Conservation (phyloP, 345 rosid species). For the Eucalyptus melliodora region DNA sequence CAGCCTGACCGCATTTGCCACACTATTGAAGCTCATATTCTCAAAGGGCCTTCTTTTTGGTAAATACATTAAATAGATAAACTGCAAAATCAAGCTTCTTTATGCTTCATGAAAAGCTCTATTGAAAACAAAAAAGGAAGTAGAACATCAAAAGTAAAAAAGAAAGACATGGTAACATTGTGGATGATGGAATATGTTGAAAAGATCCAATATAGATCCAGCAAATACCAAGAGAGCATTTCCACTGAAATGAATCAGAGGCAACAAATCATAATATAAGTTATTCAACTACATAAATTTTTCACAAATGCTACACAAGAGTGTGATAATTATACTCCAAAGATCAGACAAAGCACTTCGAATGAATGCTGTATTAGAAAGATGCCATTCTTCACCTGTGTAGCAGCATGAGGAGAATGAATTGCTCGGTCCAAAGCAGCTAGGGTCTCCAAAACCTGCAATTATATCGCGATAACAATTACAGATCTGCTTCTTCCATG, state of each 20-base stretch:
- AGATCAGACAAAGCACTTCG: neutral
- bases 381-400: conserved; percentile 50
- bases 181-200: neutral
- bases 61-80: neutral
- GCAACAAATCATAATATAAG: neutral
- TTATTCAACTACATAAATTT: neutral
- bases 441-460: conserved; percentile 91
- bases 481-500: neutral
- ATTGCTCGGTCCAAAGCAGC: conserved; percentile 88
- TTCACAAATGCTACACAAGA: neutral
- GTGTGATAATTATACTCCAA: neutral
- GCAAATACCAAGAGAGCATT: neutral
- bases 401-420: conserved; percentile 92
- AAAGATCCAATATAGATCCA: neutral
- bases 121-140: neutral
- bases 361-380: neutral
- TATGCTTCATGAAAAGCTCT: neutral
- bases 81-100: neutral
- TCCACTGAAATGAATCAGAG: neutral
- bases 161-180: neutral
- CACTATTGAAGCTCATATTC: neutral
- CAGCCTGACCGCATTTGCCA: neutral
- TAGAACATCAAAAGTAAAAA: neutral
- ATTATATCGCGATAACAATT: neutral
- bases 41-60: neutral